Base-by-base conservation (phyloP, 2,329 filamentous ascomycete genomes). In the Cladosporium sp. region DNA sequence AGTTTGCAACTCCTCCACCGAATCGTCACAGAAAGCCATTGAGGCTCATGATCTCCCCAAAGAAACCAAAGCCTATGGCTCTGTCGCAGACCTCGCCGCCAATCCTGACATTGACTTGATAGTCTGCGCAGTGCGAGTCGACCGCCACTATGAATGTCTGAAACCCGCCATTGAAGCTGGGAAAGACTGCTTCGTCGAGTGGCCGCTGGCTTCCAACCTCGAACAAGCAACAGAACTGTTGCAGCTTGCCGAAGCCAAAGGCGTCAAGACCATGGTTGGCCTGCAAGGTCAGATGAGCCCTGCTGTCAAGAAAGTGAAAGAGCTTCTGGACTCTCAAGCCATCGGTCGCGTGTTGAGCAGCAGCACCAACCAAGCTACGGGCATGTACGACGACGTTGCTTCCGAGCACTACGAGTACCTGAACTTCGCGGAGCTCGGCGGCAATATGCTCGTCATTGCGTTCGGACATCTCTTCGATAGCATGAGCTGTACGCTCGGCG, bases 141-240 rank as follows among this genome's bases (percentile, higher is more conserved):
- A 71, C 10, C 66, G 70, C 19, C 78, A 80, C 58, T 77, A 76
- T 57, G 58, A 64, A 8, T 64, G 77, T 13, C 69, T 76, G 10
- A 73, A 71, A 40, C 76, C 77, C 1, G 73, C 72, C 9, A 62
- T 82, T 3, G 65, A 72, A 48, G 74, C 76, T 3, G 73, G 75
- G 19, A 81, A 82, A 64, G 70, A 77, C 42, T 72, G 78, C 12
- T 81, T 77, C 56, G 72, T 76, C n/a, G 79, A 82, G 62, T 80
- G 78, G 78, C 79, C 77, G 3, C 68, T 80, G 1, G 78, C 70
- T 0, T 68, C 71, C 3, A 77, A 73, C 40, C 53, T 74, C 1
- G 60, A 65, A 1, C 71, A 80, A 58, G 73, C 77, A 0, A 70
- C 75, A 44, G 75, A 79, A 60, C 66, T 83, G 19, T 64, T 70